A percentile compares a stretch with the other conserved stretches of the same genome.
Conservation (phyloP, 2,329 filamentous ascomycete genomes). For the Penicillium palitans region DNA sequence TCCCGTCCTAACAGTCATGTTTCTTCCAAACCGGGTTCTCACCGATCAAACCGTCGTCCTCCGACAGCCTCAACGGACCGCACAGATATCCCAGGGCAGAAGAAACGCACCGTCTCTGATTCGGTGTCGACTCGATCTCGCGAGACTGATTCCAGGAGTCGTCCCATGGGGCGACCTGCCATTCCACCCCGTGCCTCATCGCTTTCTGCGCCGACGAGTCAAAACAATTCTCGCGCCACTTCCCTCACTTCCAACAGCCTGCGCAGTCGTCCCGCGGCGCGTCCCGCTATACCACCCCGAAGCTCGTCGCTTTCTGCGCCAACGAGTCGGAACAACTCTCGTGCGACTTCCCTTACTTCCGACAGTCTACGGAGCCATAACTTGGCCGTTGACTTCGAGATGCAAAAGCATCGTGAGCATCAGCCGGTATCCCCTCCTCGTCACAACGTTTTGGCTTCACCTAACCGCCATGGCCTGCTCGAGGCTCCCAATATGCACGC, state of each 20-base stretch:
- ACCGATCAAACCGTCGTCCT: slow-evolving; percentile 39
- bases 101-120: slow-evolving; percentile 45
- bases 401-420: slow-evolving; percentile 22
- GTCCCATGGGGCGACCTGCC: slow-evolving; percentile 30
- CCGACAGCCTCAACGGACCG: slow-evolving; percentile 38
- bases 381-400: slow-evolving; percentile 30
- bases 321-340: slow-evolving; percentile 47
- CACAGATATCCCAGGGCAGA: slow-evolving; percentile 35
- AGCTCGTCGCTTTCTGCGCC: slow-evolving; percentile 51
- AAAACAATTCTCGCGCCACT: slow-evolving; percentile 45
- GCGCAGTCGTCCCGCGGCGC: slow-evolving; percentile 31
- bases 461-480: slow-evolving; percentile 16
- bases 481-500: slow-evolving; percentile 39
- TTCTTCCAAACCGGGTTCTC: slow-evolving; percentile 42
- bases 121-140: slow-evolving; percentile 30
- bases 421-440: slow-evolving; percentile 25
- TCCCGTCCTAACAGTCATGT: slow-evolving; percentile 39
- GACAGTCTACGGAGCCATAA: slow-evolving; percentile 42
- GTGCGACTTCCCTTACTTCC: slow-evolving; percentile 48
- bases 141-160: slow-evolving; percentile 32
- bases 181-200: slow-evolving; percentile 47
- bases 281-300: slow-evolving; percentile 41
- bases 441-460: slow-evolving; percentile 21
- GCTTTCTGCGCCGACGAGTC: slow-evolving; percentile 49
- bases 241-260: slow-evolving; percentile 48